These are phyloP conservation scores for Cyberlindnera maclurae DNA, from an alignment of 805 yeast species.

Conservation along the genomic window DNA sequence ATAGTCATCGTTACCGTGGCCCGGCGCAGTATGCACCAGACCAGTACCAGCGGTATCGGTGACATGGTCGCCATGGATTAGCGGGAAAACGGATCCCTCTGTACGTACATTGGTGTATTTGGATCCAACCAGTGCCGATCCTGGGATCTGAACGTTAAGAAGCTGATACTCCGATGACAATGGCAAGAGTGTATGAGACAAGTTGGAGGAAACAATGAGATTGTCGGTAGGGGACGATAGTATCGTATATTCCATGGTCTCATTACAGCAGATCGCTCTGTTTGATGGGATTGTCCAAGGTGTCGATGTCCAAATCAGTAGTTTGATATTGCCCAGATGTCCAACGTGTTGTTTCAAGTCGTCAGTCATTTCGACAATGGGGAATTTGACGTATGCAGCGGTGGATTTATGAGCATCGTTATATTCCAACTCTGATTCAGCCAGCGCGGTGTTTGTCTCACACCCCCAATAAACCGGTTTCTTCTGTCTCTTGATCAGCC, in stretches of 20 bases:
- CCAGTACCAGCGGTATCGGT: constrained; percentile 85
- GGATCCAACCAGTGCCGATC: constrained; percentile 33
- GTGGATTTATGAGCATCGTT: constrained; percentile 60
- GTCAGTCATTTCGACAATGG: constrained; percentile 30
- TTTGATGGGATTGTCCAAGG: constrained; percentile 97
- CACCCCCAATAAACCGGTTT: constrained; percentile 98
- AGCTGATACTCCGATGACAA: constrained; percentile 22
- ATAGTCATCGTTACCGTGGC: constrained; percentile 95
- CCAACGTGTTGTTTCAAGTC: constrained; percentile 6
- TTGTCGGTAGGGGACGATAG: constrained; percentile 25
- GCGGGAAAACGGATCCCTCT: constrained; percentile 38
- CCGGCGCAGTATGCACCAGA: constrained; percentile 94
- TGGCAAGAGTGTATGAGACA: constrained; percentile 33
- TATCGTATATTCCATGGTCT: constrained; percentile 50
- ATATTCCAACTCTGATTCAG: constrained; percentile 94
- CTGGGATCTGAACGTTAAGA: constrained; percentile 29
- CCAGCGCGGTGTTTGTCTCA: constrained; percentile 88
- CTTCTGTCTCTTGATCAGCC: constrained; percentile 72
- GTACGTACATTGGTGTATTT: constrained; percentile 53
- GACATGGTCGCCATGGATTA: constrained; percentile 78
- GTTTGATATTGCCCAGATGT: constrained; percentile 19
- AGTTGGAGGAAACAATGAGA: constrained; percentile 50
- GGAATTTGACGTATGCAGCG: constrained; percentile 66
- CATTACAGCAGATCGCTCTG: constrained; percentile 69
- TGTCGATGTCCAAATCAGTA: constrained; percentile 92